Percentiles rank a stretch among this genome's conserved stretches.
phyloP scores from a whole-genome alignment of 495 filamentous ascomycete species.

The Penicillium crystallinum region DNA sequence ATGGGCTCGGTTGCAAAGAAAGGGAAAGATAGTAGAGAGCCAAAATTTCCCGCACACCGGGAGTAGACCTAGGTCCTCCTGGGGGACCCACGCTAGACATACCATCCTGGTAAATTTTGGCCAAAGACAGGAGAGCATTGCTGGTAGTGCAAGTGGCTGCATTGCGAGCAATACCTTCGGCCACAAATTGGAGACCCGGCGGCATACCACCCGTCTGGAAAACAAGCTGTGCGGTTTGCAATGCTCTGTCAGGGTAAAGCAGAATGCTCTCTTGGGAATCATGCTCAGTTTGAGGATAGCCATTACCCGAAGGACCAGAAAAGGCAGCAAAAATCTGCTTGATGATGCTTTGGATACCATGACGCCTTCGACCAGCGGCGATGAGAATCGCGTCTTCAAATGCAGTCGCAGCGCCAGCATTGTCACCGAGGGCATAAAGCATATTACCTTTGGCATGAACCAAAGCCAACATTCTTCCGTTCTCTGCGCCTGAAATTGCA shows the following conservation, averaged over 20 bases:
- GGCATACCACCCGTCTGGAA: constrained; percentile 75
- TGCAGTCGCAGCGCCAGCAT: constrained; percentile 74
- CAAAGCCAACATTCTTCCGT: constrained; percentile 86
- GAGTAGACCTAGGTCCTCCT: constrained; percentile 54
- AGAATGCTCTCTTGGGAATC: constrained; percentile 59
- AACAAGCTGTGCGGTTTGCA: constrained; percentile 78
- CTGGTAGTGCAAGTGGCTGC: constrained; percentile 90
- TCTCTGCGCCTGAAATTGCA: constrained; percentile 79
- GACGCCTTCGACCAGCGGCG: constrained; percentile 65
- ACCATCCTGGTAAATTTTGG: constrained; percentile 98
- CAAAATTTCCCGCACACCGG: constrained; percentile 86
- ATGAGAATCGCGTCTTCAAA: constrained; percentile 96
- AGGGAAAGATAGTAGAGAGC: constrained; percentile 95
- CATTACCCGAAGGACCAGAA: constrained; percentile 32
- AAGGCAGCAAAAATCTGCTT: constrained; percentile 74
- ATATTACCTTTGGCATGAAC: constrained; percentile 98
- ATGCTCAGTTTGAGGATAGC: constrained; percentile 23
- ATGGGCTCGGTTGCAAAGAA: constrained; percentile 91
- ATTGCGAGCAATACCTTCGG: constrained; percentile 65
- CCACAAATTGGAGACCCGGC: constrained; percentile 74
- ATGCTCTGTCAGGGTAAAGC: constrained; percentile 75
- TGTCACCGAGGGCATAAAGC: constrained; percentile 88
- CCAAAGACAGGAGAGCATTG: constrained; percentile 89
- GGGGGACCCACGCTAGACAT: constrained; percentile 68
- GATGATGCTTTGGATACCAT: constrained; percentile 76